These are phyloP conservation scores for Alternaria incomplexa DNA, from an alignment of 2,329 filamentous ascomycete genomes.

Conservation along the genomic window DNA sequence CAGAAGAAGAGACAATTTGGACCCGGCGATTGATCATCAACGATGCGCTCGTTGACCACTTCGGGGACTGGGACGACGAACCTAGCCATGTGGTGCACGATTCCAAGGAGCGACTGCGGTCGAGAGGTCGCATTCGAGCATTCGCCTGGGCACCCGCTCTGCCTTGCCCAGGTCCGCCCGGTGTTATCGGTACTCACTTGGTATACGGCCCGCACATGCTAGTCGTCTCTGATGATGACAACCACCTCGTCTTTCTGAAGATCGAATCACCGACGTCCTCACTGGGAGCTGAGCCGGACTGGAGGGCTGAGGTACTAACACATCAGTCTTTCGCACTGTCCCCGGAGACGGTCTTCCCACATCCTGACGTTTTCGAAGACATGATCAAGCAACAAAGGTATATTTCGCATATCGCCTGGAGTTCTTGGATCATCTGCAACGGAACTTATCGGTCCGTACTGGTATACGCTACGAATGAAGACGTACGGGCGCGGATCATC, in stretches of 20 bases:
- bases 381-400: slow-evolving; percentile 40
- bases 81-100: slow-evolving; percentile 19
- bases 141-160: slow-evolving; percentile 51
- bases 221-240: slow-evolving; percentile 51
- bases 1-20: slow-evolving; percentile 56
- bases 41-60: slow-evolving; percentile 51
- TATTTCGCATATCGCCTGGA: slow-evolving; percentile 48
- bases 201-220: slow-evolving; percentile 42
- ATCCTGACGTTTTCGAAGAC: slow-evolving; percentile 38
- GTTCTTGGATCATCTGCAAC: slow-evolving; percentile 42
- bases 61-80: slow-evolving; percentile 27
- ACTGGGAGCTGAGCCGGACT: slow-evolving; percentile 26
- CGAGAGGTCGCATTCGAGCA: slow-evolving; percentile 48
- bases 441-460: slow-evolving; percentile 38
- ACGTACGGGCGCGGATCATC: slow-evolving; percentile 35
- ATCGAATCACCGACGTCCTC: slow-evolving; percentile 48
- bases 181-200: slow-evolving; percentile 33
- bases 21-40: slow-evolving; percentile 61
- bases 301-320: slow-evolving; percentile 37
- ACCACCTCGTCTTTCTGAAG: slow-evolving; percentile 47
- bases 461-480: slow-evolving; percentile 45
- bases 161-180: slow-evolving; percentile 9
- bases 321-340: slow-evolving; percentile 28
- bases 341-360: slow-evolving; percentile 13
- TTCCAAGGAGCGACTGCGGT: slow-evolving; percentile 43